Base-by-base conservation (phyloP, 768 basidiomycete species). In the Boletus coccyginus region DNA sequence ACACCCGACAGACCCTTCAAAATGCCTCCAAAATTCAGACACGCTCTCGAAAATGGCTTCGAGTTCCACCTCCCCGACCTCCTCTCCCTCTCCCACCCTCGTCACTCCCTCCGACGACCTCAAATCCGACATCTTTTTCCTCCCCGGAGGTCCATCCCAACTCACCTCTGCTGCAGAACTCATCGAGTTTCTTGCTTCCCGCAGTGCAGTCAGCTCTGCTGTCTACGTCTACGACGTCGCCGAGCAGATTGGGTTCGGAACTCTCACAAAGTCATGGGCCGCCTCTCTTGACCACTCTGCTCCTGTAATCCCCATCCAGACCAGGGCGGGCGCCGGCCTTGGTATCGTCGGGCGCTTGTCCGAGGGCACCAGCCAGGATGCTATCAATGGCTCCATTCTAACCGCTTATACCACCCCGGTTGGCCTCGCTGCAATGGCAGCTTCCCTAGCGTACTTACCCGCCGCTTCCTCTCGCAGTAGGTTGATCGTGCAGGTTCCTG, bases 171-270 rank as follows among this genome's bases (percentile, higher is more conserved):
- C 88, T 17, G 89, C 87, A 17, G 79, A 80, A 21, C 66, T 85
- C 55, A 74, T 93, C 50, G 91, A 94, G 74, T 83, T 78, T 57
- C 71, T 91, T 39, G 77, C 88, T 7, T 87, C 87, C 10, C 80
- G 79, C 40, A 59, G 74, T 3, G 69, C 73, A 9, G 69, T 78
- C 29, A 88, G 81, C 70, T 89, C 88, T 19, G 74, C 82, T 17
- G 82, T 94, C 55, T 91, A 92, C 68, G 70, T 92, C 42, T 94
- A 90, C 65, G 92, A 94, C 63, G 78, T 92, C 52, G 90, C 92
- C 19, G 86, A 88, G 62, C 88, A 92, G 66, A 80, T 80, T n/a
- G 92, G 92, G 35, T 89, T 94, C 65, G 92, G 92, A 19, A 77
- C 80, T 0, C 73, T 86, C 55, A 86, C 90, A 33, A 88, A 85